These are phyloP conservation scores for Chlamydomonas sphaeroides DNA, from an alignment of 139 green algal genomes.

Conservation along the genomic window DNA sequence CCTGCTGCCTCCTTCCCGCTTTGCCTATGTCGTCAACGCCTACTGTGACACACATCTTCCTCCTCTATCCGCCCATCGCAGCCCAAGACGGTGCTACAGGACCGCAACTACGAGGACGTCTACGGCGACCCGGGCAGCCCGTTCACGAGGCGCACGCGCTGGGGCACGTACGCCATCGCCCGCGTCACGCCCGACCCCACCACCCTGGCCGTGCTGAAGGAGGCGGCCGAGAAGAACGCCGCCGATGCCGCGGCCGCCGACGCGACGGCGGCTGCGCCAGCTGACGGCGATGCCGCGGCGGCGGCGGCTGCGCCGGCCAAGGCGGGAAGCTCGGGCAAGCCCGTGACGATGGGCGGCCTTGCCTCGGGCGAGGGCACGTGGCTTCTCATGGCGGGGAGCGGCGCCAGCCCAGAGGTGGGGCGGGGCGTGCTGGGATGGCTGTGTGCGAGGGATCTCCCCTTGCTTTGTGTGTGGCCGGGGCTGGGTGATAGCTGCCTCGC, in stretches of 20 bases:
- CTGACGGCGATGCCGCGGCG: no score
- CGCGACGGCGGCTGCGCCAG: not conserved
- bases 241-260: not conserved
- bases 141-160: constrained; percentile 72
- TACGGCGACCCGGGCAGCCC: constrained; percentile 94
- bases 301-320: no score
- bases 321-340: no score
- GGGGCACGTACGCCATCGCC: constrained; percentile 87
- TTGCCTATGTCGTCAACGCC: no score
- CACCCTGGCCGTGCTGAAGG: constrained; percentile 8
- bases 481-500: no score
- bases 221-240: not conserved
- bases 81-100: constrained; percentile 67
- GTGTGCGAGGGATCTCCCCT: no score
- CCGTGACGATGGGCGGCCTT: not conserved
- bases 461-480: no score
- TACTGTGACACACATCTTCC: no score
- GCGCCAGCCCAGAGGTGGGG: no score
- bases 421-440: no score
- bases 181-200: constrained; percentile 8
- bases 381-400: not conserved
- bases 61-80: no score
- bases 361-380: not conserved
- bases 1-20: no score
- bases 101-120: constrained; percentile 92